Conservation (phyloP, 2,329 filamentous ascomycete genomes). For the Epichloe aotearoae region DNA sequence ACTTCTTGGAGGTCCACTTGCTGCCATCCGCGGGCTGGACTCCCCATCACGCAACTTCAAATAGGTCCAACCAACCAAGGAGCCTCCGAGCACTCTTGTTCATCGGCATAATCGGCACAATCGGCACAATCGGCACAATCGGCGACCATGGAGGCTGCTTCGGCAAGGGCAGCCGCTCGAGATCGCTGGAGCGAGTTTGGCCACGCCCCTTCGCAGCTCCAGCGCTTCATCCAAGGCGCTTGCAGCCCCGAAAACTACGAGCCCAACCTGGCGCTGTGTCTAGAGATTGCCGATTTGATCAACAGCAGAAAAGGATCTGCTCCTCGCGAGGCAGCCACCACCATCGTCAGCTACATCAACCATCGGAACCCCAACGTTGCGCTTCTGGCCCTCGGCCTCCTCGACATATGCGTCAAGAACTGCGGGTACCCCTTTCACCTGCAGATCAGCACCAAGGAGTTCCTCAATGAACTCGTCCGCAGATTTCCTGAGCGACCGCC, state of each 20-base stretch:
- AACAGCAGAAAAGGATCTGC: constrained; percentile 95
- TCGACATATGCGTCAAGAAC: constrained; percentile 99
- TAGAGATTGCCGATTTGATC: constrained; percentile 92
- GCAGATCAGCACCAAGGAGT: constrained; percentile 97
- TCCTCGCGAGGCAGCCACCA: constrained; percentile 85
- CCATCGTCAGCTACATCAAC: constrained; percentile 91
- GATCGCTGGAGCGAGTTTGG: constrained; percentile 83
- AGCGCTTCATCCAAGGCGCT: constrained; percentile 90
- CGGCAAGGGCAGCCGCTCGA: constrained; percentile 85
- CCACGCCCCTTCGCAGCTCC: constrained; percentile 68
- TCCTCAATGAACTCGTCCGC: constrained; percentile 93
- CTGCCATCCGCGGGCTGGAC: background rate
- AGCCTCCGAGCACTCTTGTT: background rate
- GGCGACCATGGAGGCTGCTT: constrained; percentile 73
- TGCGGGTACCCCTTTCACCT: constrained; percentile 98
- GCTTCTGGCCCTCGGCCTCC: constrained; percentile 74
- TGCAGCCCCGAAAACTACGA: constrained; percentile 97
- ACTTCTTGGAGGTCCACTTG: background rate
- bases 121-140: constrained; percentile 4
- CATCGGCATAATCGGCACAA: background rate
- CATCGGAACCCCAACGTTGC: constrained; percentile 94
- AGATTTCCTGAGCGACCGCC: constrained; percentile 91
- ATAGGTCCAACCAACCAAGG: background rate
- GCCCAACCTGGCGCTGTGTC: constrained; percentile 88
- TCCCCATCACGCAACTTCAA: background rate